These are phyloP conservation scores for Blastobotrys chiropterorum DNA, from an alignment of 805 yeast genomes.

Conservation along the genomic window DNA sequence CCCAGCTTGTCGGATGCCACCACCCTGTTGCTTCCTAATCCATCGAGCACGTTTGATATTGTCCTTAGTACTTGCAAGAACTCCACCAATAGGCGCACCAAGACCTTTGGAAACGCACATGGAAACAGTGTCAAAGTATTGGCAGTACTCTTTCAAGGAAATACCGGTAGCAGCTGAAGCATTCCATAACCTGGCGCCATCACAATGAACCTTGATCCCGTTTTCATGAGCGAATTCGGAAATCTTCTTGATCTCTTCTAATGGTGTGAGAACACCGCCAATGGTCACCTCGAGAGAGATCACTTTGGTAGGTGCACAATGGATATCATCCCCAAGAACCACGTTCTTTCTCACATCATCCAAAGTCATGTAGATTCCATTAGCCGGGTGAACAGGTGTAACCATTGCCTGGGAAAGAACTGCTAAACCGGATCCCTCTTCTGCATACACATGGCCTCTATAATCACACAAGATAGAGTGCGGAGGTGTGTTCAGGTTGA, in stretches of 20 bases:
- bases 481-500: conserved; percentile 73
- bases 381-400: conserved; percentile 66
- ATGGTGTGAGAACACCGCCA: conserved; percentile 72
- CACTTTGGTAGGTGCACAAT: conserved; percentile 77
- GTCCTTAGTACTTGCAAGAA: conserved; percentile 58
- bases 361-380: conserved; percentile 67
- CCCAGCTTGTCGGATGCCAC: conserved; percentile 86
- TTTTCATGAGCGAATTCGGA: conserved; percentile 58
- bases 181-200: conserved; percentile 89
- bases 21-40: conserved; percentile 85
- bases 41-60: conserved; percentile 69
- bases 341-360: conserved; percentile 62
- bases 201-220: conserved; percentile 63
- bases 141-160: conserved; percentile 62
- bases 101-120: conserved; percentile 79
- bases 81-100: conserved; percentile 89
- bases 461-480: conserved; percentile 75
- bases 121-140: conserved; percentile 74
- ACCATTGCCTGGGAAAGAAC: conserved; percentile 88
- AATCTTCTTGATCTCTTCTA: conserved; percentile 66
- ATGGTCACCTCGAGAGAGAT: conserved; percentile 80
- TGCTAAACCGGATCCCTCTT: conserved; percentile 89
- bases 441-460: conserved; percentile 72
- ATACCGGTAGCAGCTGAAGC: conserved; percentile 71
- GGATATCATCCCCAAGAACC: conserved; percentile 74